Base-by-base conservation (phyloP, 495 filamentous ascomycete genomes). In the Penicillium psychrofluorescens region DNA sequence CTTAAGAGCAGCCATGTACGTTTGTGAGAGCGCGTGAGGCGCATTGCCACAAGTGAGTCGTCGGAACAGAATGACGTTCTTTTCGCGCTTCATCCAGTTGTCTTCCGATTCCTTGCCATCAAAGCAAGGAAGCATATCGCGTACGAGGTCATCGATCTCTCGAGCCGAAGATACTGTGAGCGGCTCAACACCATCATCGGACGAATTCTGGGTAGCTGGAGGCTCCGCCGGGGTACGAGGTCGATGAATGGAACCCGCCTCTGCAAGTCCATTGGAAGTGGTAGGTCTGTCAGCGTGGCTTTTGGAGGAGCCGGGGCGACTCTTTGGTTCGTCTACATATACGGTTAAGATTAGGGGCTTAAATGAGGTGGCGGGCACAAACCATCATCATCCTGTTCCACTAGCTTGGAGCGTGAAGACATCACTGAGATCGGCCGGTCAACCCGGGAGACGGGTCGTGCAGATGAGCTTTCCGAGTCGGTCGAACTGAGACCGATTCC, bases 81-180 rank as follows among this genome's bases (percentile, higher is more conserved):
- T 84, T 52, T 96, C 91, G 58, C 94, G 76, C 41, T 80, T 77
- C 53, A 83, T 54, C 90, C 92, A 98, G 54, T 98, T 98, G 22
- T 83, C 73, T 54, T 97, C 92, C 0, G 85, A 80, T 64, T 98
- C 92, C 54, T 76, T 88, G 33, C 90, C 91, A 49, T 96, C 89
- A 52, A 97, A 97, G 55, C 70, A 75, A 29, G 73, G 73, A 28
- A 79, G 68, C 88, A 99, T 95, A 9, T 81, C 79, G 34, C 76
- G 77, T 51, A 95, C 79, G 5, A 83, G 79, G 16, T 95, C 89
- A 39, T 96, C 90, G 13, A 97, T 62, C 36, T 96, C 88, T 40
- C 86, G 74, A 36, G 82, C 71, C 1, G 88, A 90, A 35, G 86
- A 81, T 29, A 95, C 81, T 58, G 88, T 84, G 6, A 82, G 59